Evolutionary conservation across 2,329 filamentous ascomycete species (phyloP).

Genomic region (Cercospora beticola): DNA sequence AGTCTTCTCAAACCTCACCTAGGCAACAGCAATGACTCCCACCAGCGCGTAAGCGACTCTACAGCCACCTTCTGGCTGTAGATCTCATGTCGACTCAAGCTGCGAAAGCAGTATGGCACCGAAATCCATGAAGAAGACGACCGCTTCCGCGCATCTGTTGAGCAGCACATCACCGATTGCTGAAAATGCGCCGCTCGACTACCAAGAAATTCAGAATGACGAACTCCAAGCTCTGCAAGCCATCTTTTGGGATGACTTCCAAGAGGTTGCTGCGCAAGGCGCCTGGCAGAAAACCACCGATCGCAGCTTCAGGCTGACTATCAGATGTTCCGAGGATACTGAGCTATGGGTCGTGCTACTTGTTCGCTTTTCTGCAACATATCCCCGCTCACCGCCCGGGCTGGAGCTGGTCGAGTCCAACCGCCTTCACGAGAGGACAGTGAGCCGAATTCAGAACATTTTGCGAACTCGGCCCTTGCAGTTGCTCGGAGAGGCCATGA

Average conservation of each 20-base stretch:
- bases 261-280: slow-evolving; percentile 64
- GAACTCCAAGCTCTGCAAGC: slow-evolving; percentile 82
- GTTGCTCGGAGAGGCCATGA: slow-evolving; percentile 63
- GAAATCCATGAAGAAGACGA: slow-evolving; percentile 46
- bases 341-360: slow-evolving; percentile 70
- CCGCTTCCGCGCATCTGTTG: slow-evolving; percentile 24
- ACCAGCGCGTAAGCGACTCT: slow-evolving; percentile 6
- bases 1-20: not conserved
- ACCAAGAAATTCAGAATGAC: slow-evolving; percentile 81
- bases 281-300: slow-evolving; percentile 87
- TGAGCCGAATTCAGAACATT: slow-evolving; percentile 68
- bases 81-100: slow-evolving; percentile 4
- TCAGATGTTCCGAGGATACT: slow-evolving; percentile 71
- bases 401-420: slow-evolving; percentile 65
- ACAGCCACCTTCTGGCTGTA: slow-evolving; percentile 8
- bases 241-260: slow-evolving; percentile 87
- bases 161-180: slow-evolving; percentile 19
- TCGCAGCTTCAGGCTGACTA: slow-evolving; percentile 74
- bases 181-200: slow-evolving; percentile 54
- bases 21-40: slow-evolving; percentile 1
- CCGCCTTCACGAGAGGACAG: slow-evolving; percentile 67
- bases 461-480: slow-evolving; percentile 68
- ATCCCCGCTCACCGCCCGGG: slow-evolving; percentile 79
- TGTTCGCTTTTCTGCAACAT: slow-evolving; percentile 83
- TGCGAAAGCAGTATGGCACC: slow-evolving; percentile 43